These are phyloP conservation scores for Colletotrichum sp. DNA, from an alignment of 2,329 filamentous ascomycete genomes.

Conservation along the genomic window DNA sequence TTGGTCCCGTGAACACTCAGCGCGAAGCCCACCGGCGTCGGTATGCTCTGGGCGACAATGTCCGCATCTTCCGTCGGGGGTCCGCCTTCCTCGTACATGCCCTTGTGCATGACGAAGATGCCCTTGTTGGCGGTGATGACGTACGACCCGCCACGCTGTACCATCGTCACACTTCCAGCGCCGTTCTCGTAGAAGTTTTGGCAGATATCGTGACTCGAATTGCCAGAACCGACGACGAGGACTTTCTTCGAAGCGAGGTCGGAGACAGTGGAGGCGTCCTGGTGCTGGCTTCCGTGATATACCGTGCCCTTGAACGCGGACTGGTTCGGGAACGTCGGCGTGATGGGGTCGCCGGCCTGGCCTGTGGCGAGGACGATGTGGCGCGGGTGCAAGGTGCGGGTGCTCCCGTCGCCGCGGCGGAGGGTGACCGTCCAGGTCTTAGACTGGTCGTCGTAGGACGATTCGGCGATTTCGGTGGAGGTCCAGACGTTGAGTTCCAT, in stretches of 20 bases:
- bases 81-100: constrained; percentile 53
- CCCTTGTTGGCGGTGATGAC: constrained; percentile 64
- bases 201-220: constrained; percentile 72
- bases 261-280: background rate
- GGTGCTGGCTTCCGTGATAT: constrained; percentile 56
- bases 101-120: constrained; percentile 56
- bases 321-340: constrained; percentile 61
- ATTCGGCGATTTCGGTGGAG: constrained; percentile 50
- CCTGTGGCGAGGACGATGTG: constrained; percentile 73
- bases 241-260: constrained; percentile 61
- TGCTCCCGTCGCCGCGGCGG: constrained; percentile 45
- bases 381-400: constrained; percentile 61
- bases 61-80: constrained; percentile 73
- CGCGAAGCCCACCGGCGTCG: constrained; percentile 50
- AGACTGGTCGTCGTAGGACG: constrained; percentile 54
- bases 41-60: constrained; percentile 61
- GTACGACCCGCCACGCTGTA: constrained; percentile 71
- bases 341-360: constrained; percentile 69
- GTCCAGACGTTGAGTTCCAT: constrained; percentile 76
- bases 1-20: constrained; percentile 63
- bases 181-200: constrained; percentile 72
- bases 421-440: constrained; percentile 61
- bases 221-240: constrained; percentile 71
- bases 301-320: constrained; percentile 63
- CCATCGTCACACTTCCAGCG: constrained; percentile 67